These are phyloP conservation scores for Epithemia pelagica DNA, from an alignment of 108 stramenopile species.

Conservation along the genomic window DNA sequence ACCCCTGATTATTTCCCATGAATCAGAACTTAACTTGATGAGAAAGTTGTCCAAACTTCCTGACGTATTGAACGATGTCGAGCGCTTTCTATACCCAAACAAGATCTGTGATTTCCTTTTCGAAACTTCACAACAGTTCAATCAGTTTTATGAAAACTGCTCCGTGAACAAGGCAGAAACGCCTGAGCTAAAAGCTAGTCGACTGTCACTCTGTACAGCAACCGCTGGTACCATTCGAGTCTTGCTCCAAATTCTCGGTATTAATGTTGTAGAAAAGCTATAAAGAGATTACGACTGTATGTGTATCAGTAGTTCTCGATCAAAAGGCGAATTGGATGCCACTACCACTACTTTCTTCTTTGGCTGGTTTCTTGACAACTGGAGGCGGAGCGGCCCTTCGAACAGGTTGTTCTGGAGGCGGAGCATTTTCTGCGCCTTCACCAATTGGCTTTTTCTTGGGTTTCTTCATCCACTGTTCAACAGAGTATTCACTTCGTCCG, in stretches of 20 bases:
- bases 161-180: constrained; percentile 82
- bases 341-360: background rate
- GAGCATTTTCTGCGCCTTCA: background rate
- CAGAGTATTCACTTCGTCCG: constrained; percentile 6
- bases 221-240: constrained; percentile 83
- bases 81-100: constrained; percentile 90
- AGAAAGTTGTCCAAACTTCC: constrained; percentile 78
- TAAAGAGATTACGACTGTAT: constrained; percentile 25
- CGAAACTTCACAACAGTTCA: constrained; percentile 87
- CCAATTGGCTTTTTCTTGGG: background rate
- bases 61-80: constrained; percentile 79
- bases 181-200: constrained; percentile 73
- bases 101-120: constrained; percentile 91
- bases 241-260: constrained; percentile 84
- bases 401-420: background rate
- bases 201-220: constrained; percentile 86
- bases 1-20: constrained; percentile 70
- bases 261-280: constrained; percentile 83
- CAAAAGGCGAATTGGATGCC: background rate
- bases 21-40: constrained; percentile 84
- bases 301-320: background rate
- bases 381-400: background rate
- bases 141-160: constrained; percentile 85
- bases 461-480: constrained; percentile 15
- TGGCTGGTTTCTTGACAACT: background rate